Percentiles rank a stretch among this genome's conserved stretches.
Evolutionary conservation across 2,329 filamentous ascomycete genomes (phyloP).

Genomic region (Conoideocrella luteorostrata): DNA sequence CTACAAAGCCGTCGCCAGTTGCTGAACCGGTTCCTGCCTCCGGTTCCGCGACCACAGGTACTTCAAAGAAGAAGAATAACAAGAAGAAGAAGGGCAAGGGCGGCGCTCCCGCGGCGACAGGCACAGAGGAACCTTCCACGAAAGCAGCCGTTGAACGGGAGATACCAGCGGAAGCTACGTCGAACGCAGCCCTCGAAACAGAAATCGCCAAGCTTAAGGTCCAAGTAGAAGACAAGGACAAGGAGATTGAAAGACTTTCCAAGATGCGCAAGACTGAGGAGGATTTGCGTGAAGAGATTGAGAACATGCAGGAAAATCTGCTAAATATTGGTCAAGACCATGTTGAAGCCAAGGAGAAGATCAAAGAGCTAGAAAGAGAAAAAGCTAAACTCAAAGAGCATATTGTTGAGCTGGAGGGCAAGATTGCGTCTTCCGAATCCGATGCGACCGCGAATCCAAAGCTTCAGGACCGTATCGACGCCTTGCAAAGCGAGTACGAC

Average conservation of each 20-base stretch:
- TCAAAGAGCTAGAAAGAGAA: slow-evolving; percentile 63
- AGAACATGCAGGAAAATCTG: slow-evolving; percentile 73
- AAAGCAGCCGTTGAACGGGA: not conserved
- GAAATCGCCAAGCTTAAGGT: slow-evolving; percentile 46
- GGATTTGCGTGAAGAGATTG: slow-evolving; percentile 77
- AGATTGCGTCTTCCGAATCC: slow-evolving; percentile 43
- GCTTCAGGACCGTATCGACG: slow-evolving; percentile 55
- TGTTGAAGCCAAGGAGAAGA: slow-evolving; percentile 73
- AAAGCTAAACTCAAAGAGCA: slow-evolving; percentile 57
- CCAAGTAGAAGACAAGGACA: slow-evolving; percentile 58
- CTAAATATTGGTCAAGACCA: slow-evolving; percentile 75
- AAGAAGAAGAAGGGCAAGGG: slow-evolving; percentile 89
- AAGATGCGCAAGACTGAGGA: slow-evolving; percentile 70
- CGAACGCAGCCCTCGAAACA: slow-evolving; percentile 35
- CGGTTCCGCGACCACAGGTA: slow-evolving; percentile 14
- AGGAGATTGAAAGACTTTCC: slow-evolving; percentile 64
- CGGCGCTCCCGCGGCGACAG: slow-evolving; percentile 37
- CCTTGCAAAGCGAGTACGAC: slow-evolving; percentile 50
- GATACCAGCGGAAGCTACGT: slow-evolving; percentile 15
- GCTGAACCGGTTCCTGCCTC: slow-evolving; percentile 16
- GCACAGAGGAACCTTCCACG: slow-evolving; percentile 26
- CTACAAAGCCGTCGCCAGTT: slow-evolving; percentile 15
- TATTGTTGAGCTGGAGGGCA: slow-evolving; percentile 63
- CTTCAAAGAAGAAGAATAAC: slow-evolving; percentile 63
- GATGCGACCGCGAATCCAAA: slow-evolving; percentile 41